phyloP scores from a whole-genome alignment of 2,329 filamentous ascomycete genomes.

The Leptographium galeiforme region DNA sequence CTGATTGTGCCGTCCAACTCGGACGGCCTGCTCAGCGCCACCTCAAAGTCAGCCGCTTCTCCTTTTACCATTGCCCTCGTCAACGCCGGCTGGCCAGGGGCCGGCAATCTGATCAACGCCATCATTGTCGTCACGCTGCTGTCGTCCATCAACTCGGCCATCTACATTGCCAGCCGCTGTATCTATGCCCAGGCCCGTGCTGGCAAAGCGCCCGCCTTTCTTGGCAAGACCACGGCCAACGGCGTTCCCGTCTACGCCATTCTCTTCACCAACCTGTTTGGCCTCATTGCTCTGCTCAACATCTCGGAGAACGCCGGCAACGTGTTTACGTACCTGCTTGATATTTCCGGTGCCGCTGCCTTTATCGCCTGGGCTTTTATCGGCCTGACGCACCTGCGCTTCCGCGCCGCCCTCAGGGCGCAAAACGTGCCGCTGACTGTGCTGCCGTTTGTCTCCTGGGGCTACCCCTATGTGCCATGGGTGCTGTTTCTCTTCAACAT shows the following conservation, averaged over 20 bases:
- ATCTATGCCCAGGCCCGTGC: slow-evolving; percentile 46
- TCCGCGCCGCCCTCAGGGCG: slow-evolving; percentile 42
- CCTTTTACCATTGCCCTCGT: slow-evolving; percentile 57
- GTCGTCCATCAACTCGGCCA: slow-evolving; percentile 54
- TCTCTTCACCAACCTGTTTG: slow-evolving; percentile 42
- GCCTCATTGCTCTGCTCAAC: slow-evolving; percentile 38
- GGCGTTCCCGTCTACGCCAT: slow-evolving; percentile 49
- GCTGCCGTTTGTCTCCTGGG: slow-evolving; percentile 46
- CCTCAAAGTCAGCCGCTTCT: slow-evolving; percentile 23
- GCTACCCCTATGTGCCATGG: slow-evolving; percentile 51
- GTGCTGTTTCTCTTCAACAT: slow-evolving; percentile 53
- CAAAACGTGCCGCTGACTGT: slow-evolving; percentile 44
- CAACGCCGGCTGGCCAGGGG: slow-evolving; percentile 50
- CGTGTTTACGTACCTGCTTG: slow-evolving; percentile 61
- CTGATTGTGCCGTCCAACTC: slow-evolving; percentile 17
- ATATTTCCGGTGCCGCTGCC: slow-evolving; percentile 54
- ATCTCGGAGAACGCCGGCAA: slow-evolving; percentile 25
- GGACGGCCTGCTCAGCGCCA: slow-evolving; percentile 17
- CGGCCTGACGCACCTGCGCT: slow-evolving; percentile 47
- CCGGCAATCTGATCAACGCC: slow-evolving; percentile 63
- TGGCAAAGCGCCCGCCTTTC: slow-evolving; percentile 41
- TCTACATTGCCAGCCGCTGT: slow-evolving; percentile 45
- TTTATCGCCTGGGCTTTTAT: slow-evolving; percentile 61
- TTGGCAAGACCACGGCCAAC: slow-evolving; percentile 35
- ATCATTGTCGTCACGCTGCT: slow-evolving; percentile 59